These are phyloP conservation scores for Globisporangium carolinianum DNA, from an alignment of 352 stramenopile genomes.

Conservation along the genomic window DNA sequence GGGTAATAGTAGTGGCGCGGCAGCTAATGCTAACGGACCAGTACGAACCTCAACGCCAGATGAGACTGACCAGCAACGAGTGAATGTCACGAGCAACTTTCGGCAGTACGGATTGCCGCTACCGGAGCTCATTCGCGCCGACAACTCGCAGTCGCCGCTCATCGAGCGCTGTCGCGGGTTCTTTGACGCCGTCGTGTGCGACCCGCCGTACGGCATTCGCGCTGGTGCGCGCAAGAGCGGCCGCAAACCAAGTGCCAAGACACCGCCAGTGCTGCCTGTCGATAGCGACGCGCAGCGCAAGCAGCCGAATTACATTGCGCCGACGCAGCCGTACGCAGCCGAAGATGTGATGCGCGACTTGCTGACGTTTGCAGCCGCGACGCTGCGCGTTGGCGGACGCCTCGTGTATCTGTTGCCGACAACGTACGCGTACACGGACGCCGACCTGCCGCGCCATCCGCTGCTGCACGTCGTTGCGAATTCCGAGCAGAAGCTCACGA, in stretches of 20 bases:
- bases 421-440: constrained; percentile 76
- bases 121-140: constrained; percentile 92
- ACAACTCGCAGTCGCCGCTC: constrained; percentile 80
- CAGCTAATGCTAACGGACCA: no score
- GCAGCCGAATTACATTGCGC: constrained; percentile 89
- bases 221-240: constrained; percentile 91
- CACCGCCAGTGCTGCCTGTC: constrained; percentile 25
- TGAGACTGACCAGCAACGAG: constrained; percentile 12
- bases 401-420: constrained; percentile 86
- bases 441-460: constrained; percentile 69
- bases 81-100: constrained; percentile 88
- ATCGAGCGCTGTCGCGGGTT: constrained; percentile 32
- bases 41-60: no score
- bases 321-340: constrained; percentile 93
- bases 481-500: constrained; percentile 80
- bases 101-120: constrained; percentile 89
- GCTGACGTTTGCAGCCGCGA: constrained; percentile 85
- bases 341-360: constrained; percentile 97
- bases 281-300: constrained; percentile 57
- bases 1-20: constrained; percentile 9
- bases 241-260: constrained; percentile 26
- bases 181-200: constrained; percentile 90
- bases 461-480: constrained; percentile 63
- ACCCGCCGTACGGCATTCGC: constrained; percentile 93
- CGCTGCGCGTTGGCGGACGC: constrained; percentile 65